These are phyloP conservation scores for Erythrophleum ivorense DNA, from an alignment of 331 rosid genomes.

Conservation along the genomic window DNA sequence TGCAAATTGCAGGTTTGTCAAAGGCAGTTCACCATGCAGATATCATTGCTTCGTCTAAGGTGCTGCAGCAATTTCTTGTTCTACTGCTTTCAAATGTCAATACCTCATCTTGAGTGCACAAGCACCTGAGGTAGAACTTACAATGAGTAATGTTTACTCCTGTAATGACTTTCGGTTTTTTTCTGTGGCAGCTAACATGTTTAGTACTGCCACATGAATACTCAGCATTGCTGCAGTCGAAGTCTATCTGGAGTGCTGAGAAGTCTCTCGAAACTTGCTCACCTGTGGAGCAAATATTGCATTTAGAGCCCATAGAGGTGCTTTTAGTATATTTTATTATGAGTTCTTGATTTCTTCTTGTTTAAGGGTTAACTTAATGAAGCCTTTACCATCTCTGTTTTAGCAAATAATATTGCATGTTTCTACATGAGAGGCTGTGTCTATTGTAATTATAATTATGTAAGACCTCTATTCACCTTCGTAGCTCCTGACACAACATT, in stretches of 20 bases:
- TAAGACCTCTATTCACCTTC: slow-evolving; percentile 10
- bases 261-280: slow-evolving; percentile 61
- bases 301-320: slow-evolving; percentile 83
- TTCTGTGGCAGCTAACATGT: slow-evolving; percentile 79
- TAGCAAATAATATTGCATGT: slow-evolving; percentile 17
- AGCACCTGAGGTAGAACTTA: slow-evolving; percentile 23
- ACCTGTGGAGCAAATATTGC: slow-evolving; percentile 82
- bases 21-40: slow-evolving; percentile 65
- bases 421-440: slow-evolving; percentile 28
- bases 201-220: slow-evolving; percentile 75
- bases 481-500: slow-evolving; percentile 1
- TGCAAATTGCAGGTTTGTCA: slow-evolving; percentile 63
- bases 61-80: slow-evolving; percentile 41
- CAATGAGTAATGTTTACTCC: slow-evolving; percentile 35
- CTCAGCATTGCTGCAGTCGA: slow-evolving; percentile 64
- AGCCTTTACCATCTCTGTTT: slow-evolving; percentile 32
- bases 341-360: slow-evolving; percentile 24
- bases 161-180: slow-evolving; percentile 43
- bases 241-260: slow-evolving; percentile 77
- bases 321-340: slow-evolving; percentile 29
- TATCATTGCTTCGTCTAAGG: slow-evolving; percentile 81
- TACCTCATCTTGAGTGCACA: slow-evolving; percentile 31
- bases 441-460: neutral
- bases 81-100: slow-evolving; percentile 38
- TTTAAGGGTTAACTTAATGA: slow-evolving; percentile 15